Evolutionary conservation across 1,284 basidiomycete species (phyloP).

Genomic region (Lentinula novae-zelandiae): DNA sequence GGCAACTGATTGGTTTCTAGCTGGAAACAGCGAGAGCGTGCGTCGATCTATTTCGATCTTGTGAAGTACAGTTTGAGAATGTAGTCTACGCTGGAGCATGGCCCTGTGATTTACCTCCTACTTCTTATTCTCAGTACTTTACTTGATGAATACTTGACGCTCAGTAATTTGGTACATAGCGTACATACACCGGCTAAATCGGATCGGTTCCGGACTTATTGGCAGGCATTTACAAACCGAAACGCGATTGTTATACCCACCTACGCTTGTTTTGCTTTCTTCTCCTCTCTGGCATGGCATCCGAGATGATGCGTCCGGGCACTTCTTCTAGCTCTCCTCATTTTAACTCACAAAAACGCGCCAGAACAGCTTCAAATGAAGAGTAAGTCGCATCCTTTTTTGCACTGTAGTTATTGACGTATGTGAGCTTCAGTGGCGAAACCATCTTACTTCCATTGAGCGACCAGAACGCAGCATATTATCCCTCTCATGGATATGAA

Average conservation of each 20-base stretch:
- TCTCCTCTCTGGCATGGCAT: not conserved
- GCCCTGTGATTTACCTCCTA: slow-evolving; percentile 52
- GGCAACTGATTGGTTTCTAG: slow-evolving; percentile 20
- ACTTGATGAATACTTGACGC: slow-evolving; percentile 16
- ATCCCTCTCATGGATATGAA: slow-evolving; percentile 64
- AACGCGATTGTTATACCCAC: not conserved
- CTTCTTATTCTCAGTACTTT: slow-evolving; percentile 31
- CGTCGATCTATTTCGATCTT: slow-evolving; percentile 49
- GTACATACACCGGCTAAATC: not conserved
- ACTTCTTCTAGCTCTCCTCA: not conserved
- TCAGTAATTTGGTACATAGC: not conserved
- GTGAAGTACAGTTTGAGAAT: slow-evolving; percentile 47
- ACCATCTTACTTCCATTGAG: slow-evolving; percentile 46
- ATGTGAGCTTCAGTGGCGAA: slow-evolving; percentile 26
- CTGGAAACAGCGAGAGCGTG: slow-evolving; percentile 41
- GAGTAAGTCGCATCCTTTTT: slow-evolving; percentile 6
- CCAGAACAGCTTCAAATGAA: slow-evolving; percentile 1
- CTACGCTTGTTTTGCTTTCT: no score
- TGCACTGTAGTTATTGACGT: not conserved
- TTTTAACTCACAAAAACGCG: slow-evolving; percentile 4
- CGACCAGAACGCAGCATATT: slow-evolving; percentile 76
- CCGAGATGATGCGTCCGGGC: slow-evolving; percentile 3
- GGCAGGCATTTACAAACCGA: not conserved
- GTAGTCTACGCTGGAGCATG: slow-evolving; percentile 43
- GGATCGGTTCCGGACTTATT: not conserved